phyloP scores from a whole-genome alignment of 495 filamentous ascomycete species.

The Daldinia caldariorum region DNA sequence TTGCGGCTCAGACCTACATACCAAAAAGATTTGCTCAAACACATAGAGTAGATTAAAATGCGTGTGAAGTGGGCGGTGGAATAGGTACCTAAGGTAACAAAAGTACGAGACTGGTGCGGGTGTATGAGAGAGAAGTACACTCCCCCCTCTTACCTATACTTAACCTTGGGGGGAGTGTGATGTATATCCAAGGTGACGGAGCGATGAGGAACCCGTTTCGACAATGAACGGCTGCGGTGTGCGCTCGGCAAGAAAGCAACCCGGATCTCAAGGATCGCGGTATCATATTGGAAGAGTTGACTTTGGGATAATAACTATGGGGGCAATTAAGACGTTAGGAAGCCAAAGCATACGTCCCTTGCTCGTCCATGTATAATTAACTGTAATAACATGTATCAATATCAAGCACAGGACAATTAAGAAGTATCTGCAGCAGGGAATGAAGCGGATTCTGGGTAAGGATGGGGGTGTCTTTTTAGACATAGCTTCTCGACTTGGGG shows the following conservation, averaged over 20 bases:
- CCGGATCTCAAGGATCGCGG: not conserved
- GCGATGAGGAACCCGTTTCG: constrained; percentile 1
- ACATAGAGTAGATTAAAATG: not conserved
- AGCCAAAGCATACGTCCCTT: constrained; percentile 9
- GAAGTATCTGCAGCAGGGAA: constrained; percentile 11
- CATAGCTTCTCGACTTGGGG: constrained; percentile 5
- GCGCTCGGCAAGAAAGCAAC: not conserved
- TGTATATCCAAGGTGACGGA: not conserved
- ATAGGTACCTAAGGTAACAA: not conserved
- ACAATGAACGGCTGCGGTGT: not conserved
- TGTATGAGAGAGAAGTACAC: not conserved
- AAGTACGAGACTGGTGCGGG: not conserved
- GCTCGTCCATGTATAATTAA: constrained; percentile 17
- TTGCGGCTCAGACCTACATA: constrained; percentile 6
- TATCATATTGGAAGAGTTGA: not conserved
- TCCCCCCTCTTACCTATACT: constrained; percentile 5
- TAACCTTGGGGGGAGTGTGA: constrained; percentile 12
- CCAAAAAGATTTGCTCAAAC: not conserved
- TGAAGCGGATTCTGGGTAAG: not conserved
- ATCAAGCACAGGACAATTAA: constrained; percentile 15
- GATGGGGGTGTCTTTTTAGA: constrained; percentile 18
- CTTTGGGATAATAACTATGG: not conserved
- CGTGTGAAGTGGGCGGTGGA: not conserved
- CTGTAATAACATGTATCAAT: constrained; percentile 9
- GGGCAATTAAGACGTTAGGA: constrained; percentile 25